Evolutionary conservation across 345 rosid genomes (phyloP), one percentile per base, ranked within the genome.

Genomic region (Cardiospermum halicacabum): DNA sequence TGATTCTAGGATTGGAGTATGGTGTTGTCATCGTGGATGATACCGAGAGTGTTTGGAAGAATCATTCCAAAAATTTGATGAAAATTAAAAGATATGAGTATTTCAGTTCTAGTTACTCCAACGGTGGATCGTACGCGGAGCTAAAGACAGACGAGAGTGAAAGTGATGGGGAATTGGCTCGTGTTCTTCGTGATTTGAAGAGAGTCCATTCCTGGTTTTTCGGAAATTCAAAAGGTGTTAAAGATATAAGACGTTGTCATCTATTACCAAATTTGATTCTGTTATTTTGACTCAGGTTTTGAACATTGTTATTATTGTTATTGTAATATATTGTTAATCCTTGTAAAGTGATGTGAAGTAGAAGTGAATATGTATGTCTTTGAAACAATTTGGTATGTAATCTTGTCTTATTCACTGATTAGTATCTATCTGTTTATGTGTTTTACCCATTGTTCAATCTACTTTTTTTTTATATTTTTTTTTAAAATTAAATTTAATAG

Each of bases 11-110:
- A 1, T 53, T 58, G 21, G 63, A 56, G 22, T 22, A 31, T 3
- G 57, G 63, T 5, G 43, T 56, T 22, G 37, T 62, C 9, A 55
- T 69, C 21, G 11, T 69, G 12, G 73, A 69, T 64, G 68, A 69
- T 13, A 47, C 62, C 27, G 63, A 56, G 7, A 31, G 48, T 0
- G 62, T 47, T 9, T 69, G 73, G 63, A 58, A 21, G 8, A 47
- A 56, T 24, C 62, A 47, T 13, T 22, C 49, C 21, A 47, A 36
- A 13, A 69, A 69, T 43, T 48, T 69, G 22, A 56, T 69, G 5
- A 16, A 13, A 7, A 11, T 69, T n/a, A 55, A 39, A 13, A 18
- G 26, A 7, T 62, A 62, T 12, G 34, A 24, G 4, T 69, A 43
- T 39, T 69, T 69, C 19, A 27, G 1, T 34, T 18, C 5, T 43